Evolutionary conservation across 75 land plant genomes (phyloP).

Genomic region (Cryptomeria japonica): DNA sequence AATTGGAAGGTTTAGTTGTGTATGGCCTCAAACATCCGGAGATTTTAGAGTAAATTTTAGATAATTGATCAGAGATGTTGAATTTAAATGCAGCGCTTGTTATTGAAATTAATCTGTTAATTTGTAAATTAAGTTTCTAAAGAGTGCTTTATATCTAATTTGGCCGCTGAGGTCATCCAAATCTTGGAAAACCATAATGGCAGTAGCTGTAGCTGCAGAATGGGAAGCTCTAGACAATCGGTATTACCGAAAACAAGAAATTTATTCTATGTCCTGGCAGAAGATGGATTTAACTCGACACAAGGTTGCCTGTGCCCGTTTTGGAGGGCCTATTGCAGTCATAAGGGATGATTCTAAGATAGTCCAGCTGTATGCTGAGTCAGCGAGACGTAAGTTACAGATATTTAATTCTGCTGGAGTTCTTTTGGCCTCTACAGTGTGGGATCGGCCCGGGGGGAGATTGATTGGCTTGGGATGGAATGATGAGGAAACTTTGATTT

Average conservation of each 20-base stretch:
- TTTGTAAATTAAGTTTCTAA: background rate
- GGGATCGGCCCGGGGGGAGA: constrained; percentile 95
- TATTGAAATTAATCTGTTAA: background rate
- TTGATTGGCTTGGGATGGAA: constrained; percentile 91
- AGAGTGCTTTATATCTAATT: background rate
- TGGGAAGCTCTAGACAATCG: constrained; percentile 80
- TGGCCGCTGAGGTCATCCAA: background rate
- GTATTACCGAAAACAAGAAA: constrained; percentile 85
- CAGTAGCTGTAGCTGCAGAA: constrained; percentile 86
- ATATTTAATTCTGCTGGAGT: constrained; percentile 83
- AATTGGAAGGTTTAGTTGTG: background rate
- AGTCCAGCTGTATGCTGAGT: constrained; percentile 92
- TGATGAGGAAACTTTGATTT: constrained; percentile 73
- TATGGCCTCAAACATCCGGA: background rate
- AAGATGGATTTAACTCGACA: constrained; percentile 84
- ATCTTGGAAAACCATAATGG: constrained; percentile 9
- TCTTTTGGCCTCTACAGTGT: constrained; percentile 65
- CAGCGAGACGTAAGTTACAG: constrained; percentile 88
- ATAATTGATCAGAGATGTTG: background rate
- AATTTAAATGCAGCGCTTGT: background rate
- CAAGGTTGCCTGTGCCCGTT: constrained; percentile 91
- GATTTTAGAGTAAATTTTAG: background rate
- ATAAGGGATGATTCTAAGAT: constrained; percentile 98
- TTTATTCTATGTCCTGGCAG: constrained; percentile 81
- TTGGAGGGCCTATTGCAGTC: constrained; percentile 96